Evolutionary conservation across 2,329 filamentous ascomycete genomes (phyloP), one percentile per base, ranked within the genome.

Genomic region (Teratosphaeria nubilosa): DNA sequence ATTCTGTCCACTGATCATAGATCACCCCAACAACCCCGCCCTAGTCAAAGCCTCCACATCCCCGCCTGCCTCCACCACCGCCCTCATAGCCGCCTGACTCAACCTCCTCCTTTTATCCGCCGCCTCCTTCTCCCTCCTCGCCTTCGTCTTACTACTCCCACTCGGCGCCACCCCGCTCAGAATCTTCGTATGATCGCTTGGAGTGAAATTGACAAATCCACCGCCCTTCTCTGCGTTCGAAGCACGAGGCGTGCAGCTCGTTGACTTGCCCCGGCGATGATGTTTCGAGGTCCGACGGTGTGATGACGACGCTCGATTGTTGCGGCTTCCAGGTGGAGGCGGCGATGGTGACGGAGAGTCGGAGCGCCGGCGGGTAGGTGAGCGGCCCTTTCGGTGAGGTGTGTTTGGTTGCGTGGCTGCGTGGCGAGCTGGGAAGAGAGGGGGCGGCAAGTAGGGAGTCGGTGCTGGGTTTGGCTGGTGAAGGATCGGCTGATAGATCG

Each of bases 71-170:
- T 85, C 86, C 57, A 82, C 77, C 0, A 91, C 83, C 9, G 86
- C 86, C 71, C 83, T 83, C 62, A 86, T 74, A 31, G 87, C 85
- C 7, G 84, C 84, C 71, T 88, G 83, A 67, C 82, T 86, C 57
- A 91, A 70, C 69, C 82, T 80, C 64, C 86, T 76, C 66, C 88
- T 79, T 73, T 86, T 86, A 69, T 96, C 92, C 56, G 82, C 79
- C 1, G 90, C 90, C 76, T 96, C 92, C 72, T 90, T 88, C 73
- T 97, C 92, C 55, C 94, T 78, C 57, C 91, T 78, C n/a, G 90
- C 90, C 72, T 96, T 96, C 9, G 94, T 97, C 81, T 97, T 97
- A 64, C 84, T 88, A 65, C 86, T 91, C 10, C 94, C 94, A 63
- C 87, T 91, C 0, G 92, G 92, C 52, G 94, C 94, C 13, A 99